A percentile compares a stretch with the other conserved stretches of the same genome.
Conservation (phyloP, 202 grass and related monocot species). For the Miscanthus sacchariflorus region DNA sequence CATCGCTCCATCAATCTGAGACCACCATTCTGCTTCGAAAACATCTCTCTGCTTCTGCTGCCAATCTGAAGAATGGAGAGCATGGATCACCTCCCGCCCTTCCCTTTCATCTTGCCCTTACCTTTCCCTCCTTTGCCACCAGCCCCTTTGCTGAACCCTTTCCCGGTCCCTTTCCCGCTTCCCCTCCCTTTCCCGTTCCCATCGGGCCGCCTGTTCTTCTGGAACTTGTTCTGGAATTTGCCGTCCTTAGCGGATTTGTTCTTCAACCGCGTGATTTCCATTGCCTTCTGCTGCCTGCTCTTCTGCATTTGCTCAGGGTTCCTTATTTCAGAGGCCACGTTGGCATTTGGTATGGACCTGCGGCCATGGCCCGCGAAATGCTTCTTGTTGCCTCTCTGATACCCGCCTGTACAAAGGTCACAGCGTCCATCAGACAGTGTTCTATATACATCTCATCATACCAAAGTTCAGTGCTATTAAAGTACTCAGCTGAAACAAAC, state of each 20-base stretch:
- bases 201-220: constrained; percentile 51
- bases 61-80: not conserved
- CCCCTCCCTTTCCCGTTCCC: constrained; percentile 35
- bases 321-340: constrained; percentile 83
- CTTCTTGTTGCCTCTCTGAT: constrained; percentile 65
- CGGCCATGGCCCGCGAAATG: constrained; percentile 36
- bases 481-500: constrained; percentile 7
- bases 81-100: constrained; percentile 57
- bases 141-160: constrained; percentile 22
- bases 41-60: not conserved
- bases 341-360: constrained; percentile 65
- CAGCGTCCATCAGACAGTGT: not conserved
- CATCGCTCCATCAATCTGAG: not conserved
- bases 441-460: constrained; percentile 5
- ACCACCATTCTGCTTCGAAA: not conserved
- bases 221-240: constrained; percentile 52
- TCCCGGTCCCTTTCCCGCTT: constrained; percentile 16
- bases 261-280: constrained; percentile 58
- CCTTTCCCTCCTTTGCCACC: constrained; percentile 39
- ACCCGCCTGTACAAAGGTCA: constrained; percentile 48
- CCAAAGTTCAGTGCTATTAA: not conserved
- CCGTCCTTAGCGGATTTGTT: constrained; percentile 49
- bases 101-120: constrained; percentile 61
- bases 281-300: constrained; percentile 74
- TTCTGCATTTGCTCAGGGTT: constrained; percentile 78